Evolutionary conservation across 495 filamentous ascomycete genomes (phyloP).

Genomic region (Neurospora sp.): DNA sequence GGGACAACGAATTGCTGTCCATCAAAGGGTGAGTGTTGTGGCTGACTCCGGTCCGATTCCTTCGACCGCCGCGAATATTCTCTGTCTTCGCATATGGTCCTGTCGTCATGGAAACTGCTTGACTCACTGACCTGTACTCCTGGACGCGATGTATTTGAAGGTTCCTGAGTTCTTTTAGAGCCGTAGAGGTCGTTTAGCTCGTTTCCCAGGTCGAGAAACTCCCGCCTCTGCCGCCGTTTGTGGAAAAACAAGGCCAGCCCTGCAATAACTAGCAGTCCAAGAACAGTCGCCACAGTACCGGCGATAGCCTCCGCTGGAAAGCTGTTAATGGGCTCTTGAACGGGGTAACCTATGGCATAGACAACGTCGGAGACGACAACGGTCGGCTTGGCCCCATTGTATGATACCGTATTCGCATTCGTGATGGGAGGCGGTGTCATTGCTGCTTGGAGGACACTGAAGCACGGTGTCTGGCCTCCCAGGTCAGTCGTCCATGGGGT

Average conservation of each 20-base stretch:
- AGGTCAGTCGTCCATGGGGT: slow-evolving; percentile 12
- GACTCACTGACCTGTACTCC: neutral
- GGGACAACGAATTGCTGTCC: neutral
- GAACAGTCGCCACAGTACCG: slow-evolving; percentile 2
- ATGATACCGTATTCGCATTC: neutral
- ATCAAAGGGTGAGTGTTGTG: neutral
- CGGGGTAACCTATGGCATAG: slow-evolving; percentile 9
- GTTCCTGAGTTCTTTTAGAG: neutral
- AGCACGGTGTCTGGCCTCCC: slow-evolving; percentile 14
- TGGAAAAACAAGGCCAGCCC: slow-evolving; percentile 1
- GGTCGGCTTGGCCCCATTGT: slow-evolving; percentile 2
- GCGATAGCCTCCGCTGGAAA: slow-evolving; percentile 10
- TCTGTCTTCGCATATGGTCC: neutral
- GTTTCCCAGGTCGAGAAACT: neutral
- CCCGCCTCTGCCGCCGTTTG: neutral
- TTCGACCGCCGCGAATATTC: neutral
- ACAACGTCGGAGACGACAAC: slow-evolving; percentile 5
- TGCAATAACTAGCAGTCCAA: neutral
- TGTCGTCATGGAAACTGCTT: neutral
- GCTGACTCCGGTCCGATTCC: neutral
- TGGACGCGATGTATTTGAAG: neutral
- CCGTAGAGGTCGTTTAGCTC: slow-evolving; percentile 4
- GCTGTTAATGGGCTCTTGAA: neutral
- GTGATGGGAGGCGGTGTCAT: slow-evolving; percentile 2
- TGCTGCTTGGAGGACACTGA: neutral